These are phyloP conservation scores for Candida caryicola DNA, from an alignment of 805 yeast genomes.

Conservation along the genomic window DNA sequence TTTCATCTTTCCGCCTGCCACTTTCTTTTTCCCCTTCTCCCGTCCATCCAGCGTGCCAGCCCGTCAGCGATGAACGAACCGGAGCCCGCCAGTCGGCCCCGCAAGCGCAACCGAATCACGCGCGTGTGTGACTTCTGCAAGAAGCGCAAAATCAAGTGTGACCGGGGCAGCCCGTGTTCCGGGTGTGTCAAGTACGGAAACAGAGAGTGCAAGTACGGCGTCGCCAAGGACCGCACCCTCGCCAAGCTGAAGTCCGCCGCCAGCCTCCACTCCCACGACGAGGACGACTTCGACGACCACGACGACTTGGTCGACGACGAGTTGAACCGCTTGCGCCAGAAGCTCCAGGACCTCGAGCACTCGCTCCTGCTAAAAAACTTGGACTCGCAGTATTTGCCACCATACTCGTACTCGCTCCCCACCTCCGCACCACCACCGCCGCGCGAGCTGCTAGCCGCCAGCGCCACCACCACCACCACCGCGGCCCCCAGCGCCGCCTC, in stretches of 20 bases:
- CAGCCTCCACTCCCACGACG: slow-evolving; percentile 9
- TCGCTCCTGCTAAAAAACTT: slow-evolving; percentile 8
- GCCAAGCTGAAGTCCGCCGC: background rate
- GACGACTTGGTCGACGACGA: slow-evolving; percentile 7
- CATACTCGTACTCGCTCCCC: too few relatives aligned
- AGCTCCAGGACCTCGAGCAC: slow-evolving; percentile 18
- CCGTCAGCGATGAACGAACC: background rate
- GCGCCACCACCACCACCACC: background rate
- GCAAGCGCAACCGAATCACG: slow-evolving; percentile 31
- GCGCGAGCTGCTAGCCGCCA: too few relatives aligned
- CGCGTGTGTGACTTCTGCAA: slow-evolving; percentile 53
- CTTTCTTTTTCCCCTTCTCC: background rate
- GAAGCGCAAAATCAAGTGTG: slow-evolving; percentile 49
- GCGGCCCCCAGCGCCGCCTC: background rate
- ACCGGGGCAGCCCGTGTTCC: slow-evolving; percentile 43
- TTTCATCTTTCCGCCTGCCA: background rate
- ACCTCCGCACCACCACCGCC: too few relatives aligned
- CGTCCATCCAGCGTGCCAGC: background rate
- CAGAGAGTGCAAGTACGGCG: slow-evolving; percentile 12
- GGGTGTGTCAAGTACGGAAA: slow-evolving; percentile 35
- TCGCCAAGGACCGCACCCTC: background rate
- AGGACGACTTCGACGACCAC: background rate
- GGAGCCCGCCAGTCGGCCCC: background rate
- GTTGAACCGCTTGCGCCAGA: slow-evolving; percentile 17
- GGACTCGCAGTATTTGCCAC: background rate